Conservation (phyloP, 2,329 filamentous ascomycete genomes). For the Emergomyces orientalis region DNA sequence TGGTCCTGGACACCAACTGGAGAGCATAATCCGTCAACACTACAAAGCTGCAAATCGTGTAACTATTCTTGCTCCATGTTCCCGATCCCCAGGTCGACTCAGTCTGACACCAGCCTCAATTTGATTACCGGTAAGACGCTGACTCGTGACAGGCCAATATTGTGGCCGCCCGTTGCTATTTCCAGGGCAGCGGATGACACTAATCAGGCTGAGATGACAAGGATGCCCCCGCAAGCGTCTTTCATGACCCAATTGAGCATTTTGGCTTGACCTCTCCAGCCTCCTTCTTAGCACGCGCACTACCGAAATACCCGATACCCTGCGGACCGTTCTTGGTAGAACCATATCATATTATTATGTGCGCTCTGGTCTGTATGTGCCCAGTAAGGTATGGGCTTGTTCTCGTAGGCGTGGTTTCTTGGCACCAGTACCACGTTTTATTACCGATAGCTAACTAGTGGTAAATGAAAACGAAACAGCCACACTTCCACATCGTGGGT, state of each 20-base stretch:
- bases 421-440: background rate
- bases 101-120: conserved; percentile 5
- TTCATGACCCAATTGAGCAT: background rate
- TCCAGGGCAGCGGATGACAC: conserved; percentile 11
- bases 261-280: background rate
- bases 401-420: background rate
- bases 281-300: background rate
- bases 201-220: conserved; percentile 9
- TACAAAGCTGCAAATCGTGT: background rate
- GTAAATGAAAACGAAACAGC: background rate
- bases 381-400: too few relatives aligned
- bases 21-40: too few relatives aligned
- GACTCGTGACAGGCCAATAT: background rate
- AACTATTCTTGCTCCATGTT: background rate
- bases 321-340: background rate
- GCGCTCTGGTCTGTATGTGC: background rate
- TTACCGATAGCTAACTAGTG: background rate
- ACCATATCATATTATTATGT: background rate
- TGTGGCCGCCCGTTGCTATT: conserved; percentile 2
- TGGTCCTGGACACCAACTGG: too few relatives aligned
- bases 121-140: background rate
- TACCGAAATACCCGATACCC: background rate
- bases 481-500: background rate
- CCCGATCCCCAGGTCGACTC: background rate
- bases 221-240: conserved; percentile 5